Conservation (phyloP, 352 stramenopile genomes). For the Pythium vanterpoolii region DNA sequence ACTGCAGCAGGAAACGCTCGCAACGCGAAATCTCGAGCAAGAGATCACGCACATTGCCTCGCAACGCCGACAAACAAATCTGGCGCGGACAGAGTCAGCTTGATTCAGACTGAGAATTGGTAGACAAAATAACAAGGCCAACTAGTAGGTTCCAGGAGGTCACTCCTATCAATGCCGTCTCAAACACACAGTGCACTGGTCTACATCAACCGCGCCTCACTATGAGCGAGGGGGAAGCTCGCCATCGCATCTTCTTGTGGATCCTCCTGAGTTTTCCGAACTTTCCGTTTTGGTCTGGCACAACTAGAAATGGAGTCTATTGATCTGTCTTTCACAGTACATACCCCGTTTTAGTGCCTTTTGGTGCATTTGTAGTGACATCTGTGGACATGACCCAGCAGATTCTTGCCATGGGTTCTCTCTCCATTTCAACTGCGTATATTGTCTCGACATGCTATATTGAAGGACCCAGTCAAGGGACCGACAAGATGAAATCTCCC, state of each 20-base stretch:
- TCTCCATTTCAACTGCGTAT: conserved; percentile 17
- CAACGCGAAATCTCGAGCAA: conserved; percentile 63
- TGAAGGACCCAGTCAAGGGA: conserved; percentile 2
- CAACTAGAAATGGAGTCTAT: not conserved
- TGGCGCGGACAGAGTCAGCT: not conserved
- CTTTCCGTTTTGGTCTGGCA: not conserved
- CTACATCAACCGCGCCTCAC: conserved; percentile 36
- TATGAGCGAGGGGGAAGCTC: conserved; percentile 32
- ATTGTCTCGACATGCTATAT: conserved; percentile 28
- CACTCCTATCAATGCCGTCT: conserved; percentile 64
- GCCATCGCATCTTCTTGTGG: conserved; percentile 31
- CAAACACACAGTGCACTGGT: conserved; percentile 47
- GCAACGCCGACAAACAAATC: not conserved
- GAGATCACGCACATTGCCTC: conserved; percentile 66
- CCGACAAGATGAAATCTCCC: not conserved
- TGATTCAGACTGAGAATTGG: not conserved
- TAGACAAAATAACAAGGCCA: not conserved
- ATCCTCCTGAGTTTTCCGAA: conserved; percentile 24
- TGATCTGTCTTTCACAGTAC: conserved; percentile 17
- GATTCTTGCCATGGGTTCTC: not conserved
- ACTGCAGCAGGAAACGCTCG: conserved; percentile 67
- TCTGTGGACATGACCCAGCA: not conserved
- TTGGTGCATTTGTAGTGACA: not conserved
- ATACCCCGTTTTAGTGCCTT: not conserved
- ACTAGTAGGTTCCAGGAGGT: too few relatives aligned